phyloP scores from a whole-genome alignment of 2,329 filamentous ascomycete genomes.

The Diaporthe destruens region DNA sequence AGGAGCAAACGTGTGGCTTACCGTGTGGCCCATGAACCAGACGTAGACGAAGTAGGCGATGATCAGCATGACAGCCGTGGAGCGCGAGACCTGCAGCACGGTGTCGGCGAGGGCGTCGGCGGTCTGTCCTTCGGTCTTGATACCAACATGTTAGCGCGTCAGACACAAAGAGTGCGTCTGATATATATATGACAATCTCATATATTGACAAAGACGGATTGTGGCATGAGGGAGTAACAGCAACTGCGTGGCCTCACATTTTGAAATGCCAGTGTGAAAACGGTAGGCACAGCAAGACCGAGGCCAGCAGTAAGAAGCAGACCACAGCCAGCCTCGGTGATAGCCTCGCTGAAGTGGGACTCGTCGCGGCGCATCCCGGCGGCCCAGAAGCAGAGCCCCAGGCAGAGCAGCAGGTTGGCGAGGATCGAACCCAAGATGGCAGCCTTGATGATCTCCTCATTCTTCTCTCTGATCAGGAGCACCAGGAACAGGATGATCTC shows the following conservation, averaged over 20 bases:
- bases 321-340: conserved; percentile 84
- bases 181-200: no score
- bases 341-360: conserved; percentile 78
- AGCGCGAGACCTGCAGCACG: conserved; percentile 68
- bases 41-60: conserved; percentile 67
- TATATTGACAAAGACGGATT: not conserved
- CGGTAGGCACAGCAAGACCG: conserved; percentile 56
- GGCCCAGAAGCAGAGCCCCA: conserved; percentile 84
- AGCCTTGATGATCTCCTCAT: conserved; percentile 81
- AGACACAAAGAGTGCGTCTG: not conserved
- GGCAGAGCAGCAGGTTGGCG: conserved; percentile 83
- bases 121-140: conserved; percentile 25
- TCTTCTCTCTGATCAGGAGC: conserved; percentile 64
- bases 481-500: conserved; percentile 89
- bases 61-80: conserved; percentile 69
- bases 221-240: not conserved
- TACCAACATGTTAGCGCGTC: not conserved
- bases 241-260: not conserved
- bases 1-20: not conserved
- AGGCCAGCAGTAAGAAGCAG: conserved; percentile 78
- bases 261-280: conserved; percentile 43
- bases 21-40: conserved; percentile 68
- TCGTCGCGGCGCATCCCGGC: conserved; percentile 78
- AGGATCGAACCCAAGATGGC: conserved; percentile 87
- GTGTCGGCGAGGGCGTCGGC: conserved; percentile 52